Conservation (phyloP, 768 basidiomycete genomes). For the Botryobasidium botryosum region DNA sequence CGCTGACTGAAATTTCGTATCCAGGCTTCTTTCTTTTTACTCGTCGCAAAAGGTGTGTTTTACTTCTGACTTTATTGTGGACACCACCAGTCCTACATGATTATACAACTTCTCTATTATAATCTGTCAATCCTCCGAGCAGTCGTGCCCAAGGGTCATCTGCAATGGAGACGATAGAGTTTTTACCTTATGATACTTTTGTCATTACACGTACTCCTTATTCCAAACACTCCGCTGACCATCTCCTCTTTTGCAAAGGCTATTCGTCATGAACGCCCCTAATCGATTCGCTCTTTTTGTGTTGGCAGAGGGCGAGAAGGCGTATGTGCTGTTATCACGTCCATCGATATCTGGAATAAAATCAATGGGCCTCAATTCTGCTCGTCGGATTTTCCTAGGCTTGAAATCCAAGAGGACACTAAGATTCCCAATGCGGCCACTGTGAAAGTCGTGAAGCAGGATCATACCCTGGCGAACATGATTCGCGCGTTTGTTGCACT, state of each 20-base stretch:
- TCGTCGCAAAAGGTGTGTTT: no score
- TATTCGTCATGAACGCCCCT: constrained; percentile 69
- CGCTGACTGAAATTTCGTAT: no score
- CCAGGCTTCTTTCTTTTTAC: no score
- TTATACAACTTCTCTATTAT: constrained; percentile 18
- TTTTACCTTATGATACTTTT: constrained; percentile 8
- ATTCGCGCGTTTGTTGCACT: constrained; percentile 62
- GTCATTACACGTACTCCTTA: neutral
- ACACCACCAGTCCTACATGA: no score
- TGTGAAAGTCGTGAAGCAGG: constrained; percentile 87
- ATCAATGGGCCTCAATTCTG: neutral
- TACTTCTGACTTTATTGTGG: no score
- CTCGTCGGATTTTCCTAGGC: constrained; percentile 28
- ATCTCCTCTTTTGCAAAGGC: neutral
- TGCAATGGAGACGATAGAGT: constrained; percentile 6
- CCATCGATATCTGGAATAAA: no score
- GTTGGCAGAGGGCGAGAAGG: constrained; percentile 82
- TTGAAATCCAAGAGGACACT: constrained; percentile 86
- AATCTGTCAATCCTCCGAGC: constrained; percentile 44
- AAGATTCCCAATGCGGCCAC: constrained; percentile 97
- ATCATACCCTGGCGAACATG: constrained; percentile 94
- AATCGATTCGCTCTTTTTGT: constrained; percentile 81
- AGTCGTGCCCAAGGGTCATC: constrained; percentile 11
- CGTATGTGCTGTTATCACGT: constrained; percentile 45
- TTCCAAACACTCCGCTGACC: neutral